phyloP scores from a whole-genome alignment of 345 rosid genomes.

The Pugionium dolabratum region DNA sequence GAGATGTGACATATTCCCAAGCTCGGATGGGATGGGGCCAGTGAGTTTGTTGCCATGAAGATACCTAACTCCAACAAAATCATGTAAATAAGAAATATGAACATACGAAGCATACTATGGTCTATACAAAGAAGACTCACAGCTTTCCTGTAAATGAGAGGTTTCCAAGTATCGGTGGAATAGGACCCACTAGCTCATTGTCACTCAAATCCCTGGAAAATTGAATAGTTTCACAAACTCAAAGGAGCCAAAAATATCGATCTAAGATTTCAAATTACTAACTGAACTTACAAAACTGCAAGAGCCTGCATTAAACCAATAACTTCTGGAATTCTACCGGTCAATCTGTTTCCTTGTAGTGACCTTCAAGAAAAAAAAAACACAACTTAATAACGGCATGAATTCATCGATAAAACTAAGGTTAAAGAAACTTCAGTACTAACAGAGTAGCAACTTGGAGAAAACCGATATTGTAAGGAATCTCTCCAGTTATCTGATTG shows the following conservation, averaged over 20 bases:
- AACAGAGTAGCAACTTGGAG: slow-evolving; percentile 98
- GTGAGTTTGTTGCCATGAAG: slow-evolving; percentile 91
- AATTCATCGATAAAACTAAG: neutral
- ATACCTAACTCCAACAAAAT: slow-evolving; percentile 49
- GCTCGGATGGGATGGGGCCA: slow-evolving; percentile 91
- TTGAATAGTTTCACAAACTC: neutral
- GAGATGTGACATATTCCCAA: slow-evolving; percentile 93
- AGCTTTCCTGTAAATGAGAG: slow-evolving; percentile 87
- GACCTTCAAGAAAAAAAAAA: slow-evolving; percentile 52
- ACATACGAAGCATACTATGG: neutral
- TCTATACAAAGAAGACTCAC: slow-evolving; percentile 45
- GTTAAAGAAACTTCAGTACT: slow-evolving; percentile 30
- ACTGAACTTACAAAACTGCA: slow-evolving; percentile 79
- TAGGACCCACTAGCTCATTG: slow-evolving; percentile 81
- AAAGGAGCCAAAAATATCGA: neutral
- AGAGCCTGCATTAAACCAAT: slow-evolving; percentile 98
- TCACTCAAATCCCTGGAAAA: slow-evolving; percentile 81
- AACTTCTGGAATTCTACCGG: slow-evolving; percentile 83
- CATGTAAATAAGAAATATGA: neutral
- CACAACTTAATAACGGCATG: neutral
- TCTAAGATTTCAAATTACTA: neutral
- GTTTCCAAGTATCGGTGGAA: slow-evolving; percentile 91
- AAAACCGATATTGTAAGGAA: slow-evolving; percentile 93
- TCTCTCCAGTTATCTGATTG: slow-evolving; percentile 78
- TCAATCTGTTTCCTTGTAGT: slow-evolving; percentile 79